Evolutionary conservation across 768 basidiomycete genomes (phyloP).

Genomic region (Pleurotus djamor): DNA sequence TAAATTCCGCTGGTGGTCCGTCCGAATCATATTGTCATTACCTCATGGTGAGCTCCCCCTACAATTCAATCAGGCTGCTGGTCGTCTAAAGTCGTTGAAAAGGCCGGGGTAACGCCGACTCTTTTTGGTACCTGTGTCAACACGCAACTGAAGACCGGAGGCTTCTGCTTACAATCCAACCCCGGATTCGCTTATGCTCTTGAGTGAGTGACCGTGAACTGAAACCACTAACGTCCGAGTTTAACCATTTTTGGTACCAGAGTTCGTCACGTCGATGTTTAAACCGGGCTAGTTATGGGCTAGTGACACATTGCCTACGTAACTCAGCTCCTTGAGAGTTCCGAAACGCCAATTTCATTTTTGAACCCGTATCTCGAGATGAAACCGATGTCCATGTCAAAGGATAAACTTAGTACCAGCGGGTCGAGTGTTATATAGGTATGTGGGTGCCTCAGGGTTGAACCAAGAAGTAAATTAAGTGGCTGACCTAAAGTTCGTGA

Average conservation of each 20-base stretch:
- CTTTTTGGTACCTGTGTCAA: neutral
- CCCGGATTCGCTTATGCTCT: neutral
- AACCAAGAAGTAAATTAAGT: too few species aligned
- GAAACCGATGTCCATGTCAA: too few species aligned
- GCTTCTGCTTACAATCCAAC: neutral
- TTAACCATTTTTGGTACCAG: too few species aligned
- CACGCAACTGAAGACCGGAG: neutral
- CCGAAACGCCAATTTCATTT: too few species aligned
- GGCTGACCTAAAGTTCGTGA: too few species aligned
- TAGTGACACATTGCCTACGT: neutral
- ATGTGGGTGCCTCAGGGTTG: too few species aligned
- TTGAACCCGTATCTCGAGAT: too few species aligned
- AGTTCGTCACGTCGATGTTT: neutral
- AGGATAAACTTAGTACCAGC: too few species aligned
- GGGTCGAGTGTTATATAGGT: too few species aligned
- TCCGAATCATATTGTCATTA: constrained; percentile 6
- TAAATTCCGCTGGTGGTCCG: constrained; percentile 6
- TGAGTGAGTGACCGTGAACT: too few species aligned
- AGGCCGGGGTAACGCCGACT: constrained; percentile 3
- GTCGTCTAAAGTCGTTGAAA: neutral
- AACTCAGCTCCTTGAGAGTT: too few species aligned
- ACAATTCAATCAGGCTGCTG: neutral
- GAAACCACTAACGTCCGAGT: too few species aligned
- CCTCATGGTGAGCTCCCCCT: constrained; percentile 5
- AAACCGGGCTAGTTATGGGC: neutral